Percentiles rank a stretch among this genome's conserved stretches.
Evolutionary conservation across 2,329 filamentous ascomycete genomes (phyloP).

Genomic region (Aspergillus novoparasiticus): DNA sequence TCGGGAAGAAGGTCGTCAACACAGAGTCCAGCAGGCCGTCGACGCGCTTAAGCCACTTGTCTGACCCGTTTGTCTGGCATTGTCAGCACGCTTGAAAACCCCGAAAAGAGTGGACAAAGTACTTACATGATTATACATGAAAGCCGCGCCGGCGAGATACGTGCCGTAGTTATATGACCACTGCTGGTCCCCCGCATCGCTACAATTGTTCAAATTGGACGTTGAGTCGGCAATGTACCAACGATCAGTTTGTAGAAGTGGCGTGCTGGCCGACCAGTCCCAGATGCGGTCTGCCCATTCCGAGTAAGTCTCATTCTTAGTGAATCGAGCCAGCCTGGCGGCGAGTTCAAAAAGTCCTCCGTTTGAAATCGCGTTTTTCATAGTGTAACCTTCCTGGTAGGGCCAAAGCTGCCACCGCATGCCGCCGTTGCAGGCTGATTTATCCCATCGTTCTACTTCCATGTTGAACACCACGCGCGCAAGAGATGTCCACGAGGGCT

Average conservation of each 20-base stretch:
- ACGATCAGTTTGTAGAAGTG: neutral
- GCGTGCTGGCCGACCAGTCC: neutral
- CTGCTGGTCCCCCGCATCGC: neutral
- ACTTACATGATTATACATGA: neutral
- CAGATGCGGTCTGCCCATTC: neutral
- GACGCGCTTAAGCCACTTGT: neutral
- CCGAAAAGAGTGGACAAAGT: too few relatives aligned
- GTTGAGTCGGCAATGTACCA: neutral
- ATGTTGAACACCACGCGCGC: neutral
- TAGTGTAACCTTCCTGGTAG: neutral
- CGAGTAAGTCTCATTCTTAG: neutral
- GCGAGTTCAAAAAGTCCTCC: neutral
- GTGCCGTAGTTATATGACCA: neutral
- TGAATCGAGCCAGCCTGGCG: neutral
- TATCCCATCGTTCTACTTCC: neutral
- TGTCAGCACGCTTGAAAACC: too few relatives aligned
- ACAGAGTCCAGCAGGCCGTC: neutral
- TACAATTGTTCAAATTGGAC: neutral
- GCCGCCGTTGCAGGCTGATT: neutral
- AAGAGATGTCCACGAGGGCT: neutral
- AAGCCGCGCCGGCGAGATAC: neutral
- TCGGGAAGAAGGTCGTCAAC: neutral
- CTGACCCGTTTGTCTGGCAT: neutral
- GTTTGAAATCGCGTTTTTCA: neutral
- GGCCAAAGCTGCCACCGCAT: neutral